Base-by-base conservation (phyloP, 2,329 filamentous ascomycete species). In the Aureobasidium sp. region DNA sequence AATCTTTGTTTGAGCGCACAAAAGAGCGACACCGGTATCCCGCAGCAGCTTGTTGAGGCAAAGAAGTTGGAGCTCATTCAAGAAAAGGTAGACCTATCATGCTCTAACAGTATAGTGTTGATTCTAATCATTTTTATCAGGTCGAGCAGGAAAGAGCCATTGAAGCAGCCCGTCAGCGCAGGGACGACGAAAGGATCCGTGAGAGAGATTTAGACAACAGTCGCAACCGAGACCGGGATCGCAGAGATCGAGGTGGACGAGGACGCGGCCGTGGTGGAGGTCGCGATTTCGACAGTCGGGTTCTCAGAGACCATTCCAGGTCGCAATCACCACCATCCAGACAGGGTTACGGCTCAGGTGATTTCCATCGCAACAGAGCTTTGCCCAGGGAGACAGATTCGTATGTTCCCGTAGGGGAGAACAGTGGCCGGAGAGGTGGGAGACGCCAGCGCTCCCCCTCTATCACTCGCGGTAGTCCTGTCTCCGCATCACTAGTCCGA, bases 21-120 rank as follows among this genome's bases (percentile, higher is more conserved):
- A 74, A 80, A 83, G 44, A 96, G 87, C 72, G 86, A 91, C 0
- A 89, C 94, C 72, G 94, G 94, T 60, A 91, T 99, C 14, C 93
- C 94, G 0, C 93, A 96, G 74, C 92, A 97, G 75, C 81, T 99
- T 45, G 78, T 99, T 2, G 94, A 99, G 73, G 92, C 93, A 0
- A 99, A 99, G 80, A 99, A 97, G 76, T 78, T 90, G 48, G 94
- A 99, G 75, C 79, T 99, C 52, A 90, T 94, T 65, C 91, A 97
- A 75, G 91, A 97, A 76, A 96, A 96, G 87, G 93, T 95, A 73
- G 37, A 72, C 22, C 22, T 11, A n/a, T 14, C n/a, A 45, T 22
- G 31, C 14, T 27, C 31, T 29, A 39, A 24, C 19, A 27, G 14
- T 7, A 22, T 29, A 29, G 5, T 17, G 31, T 22, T 24, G 15